A percentile compares a stretch with the other conserved stretches of the same genome.
Evolutionary conservation across 2,329 filamentous ascomycete genomes (phyloP).

Genomic region (Curvularia sp.): DNA sequence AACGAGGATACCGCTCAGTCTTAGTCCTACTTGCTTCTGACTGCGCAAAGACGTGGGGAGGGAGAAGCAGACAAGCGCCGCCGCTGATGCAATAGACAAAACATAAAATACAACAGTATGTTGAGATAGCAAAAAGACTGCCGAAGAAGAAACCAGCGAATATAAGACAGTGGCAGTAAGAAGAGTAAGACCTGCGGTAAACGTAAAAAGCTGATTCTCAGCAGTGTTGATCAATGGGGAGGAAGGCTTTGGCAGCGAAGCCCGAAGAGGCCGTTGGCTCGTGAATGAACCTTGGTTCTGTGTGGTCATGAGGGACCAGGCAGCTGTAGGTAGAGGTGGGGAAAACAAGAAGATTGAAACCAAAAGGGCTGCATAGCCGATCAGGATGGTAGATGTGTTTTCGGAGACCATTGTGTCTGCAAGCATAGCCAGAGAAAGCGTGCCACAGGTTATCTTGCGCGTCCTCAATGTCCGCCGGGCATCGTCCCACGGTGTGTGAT

Average conservation of each 20-base stretch:
- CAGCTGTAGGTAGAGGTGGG: slow-evolving; percentile 54
- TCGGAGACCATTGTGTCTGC: slow-evolving; percentile 42
- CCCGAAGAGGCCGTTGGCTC: slow-evolving; percentile 28
- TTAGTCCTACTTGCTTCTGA: slow-evolving; percentile 43
- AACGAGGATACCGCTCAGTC: slow-evolving; percentile 37
- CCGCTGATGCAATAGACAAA: slow-evolving; percentile 53
- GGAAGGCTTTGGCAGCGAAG: slow-evolving; percentile 42
- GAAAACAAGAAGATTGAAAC: slow-evolving; percentile 57
- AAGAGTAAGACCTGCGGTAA: slow-evolving; percentile 51
- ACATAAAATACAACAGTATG: slow-evolving; percentile 49
- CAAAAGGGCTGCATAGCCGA: slow-evolving; percentile 58
- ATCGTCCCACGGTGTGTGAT: slow-evolving; percentile 41
- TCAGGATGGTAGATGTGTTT: slow-evolving; percentile 37
- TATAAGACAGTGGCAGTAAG: slow-evolving; percentile 47
- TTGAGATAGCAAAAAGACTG: slow-evolving; percentile 40
- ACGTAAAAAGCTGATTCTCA: slow-evolving; percentile 53
- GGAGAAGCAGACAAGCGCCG: slow-evolving; percentile 53
- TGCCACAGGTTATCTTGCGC: slow-evolving; percentile 47
- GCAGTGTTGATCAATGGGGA: slow-evolving; percentile 49
- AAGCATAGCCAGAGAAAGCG: slow-evolving; percentile 44
- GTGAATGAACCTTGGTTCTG: slow-evolving; percentile 34
- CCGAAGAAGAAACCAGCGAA: slow-evolving; percentile 43
- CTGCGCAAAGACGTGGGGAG: slow-evolving; percentile 53
- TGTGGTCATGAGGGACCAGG: slow-evolving; percentile 39
- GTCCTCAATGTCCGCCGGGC: slow-evolving; percentile 46